These are phyloP conservation scores for Hypomontagnella submonticulosa DNA, from an alignment of 495 filamentous ascomycete species.

Conservation along the genomic window DNA sequence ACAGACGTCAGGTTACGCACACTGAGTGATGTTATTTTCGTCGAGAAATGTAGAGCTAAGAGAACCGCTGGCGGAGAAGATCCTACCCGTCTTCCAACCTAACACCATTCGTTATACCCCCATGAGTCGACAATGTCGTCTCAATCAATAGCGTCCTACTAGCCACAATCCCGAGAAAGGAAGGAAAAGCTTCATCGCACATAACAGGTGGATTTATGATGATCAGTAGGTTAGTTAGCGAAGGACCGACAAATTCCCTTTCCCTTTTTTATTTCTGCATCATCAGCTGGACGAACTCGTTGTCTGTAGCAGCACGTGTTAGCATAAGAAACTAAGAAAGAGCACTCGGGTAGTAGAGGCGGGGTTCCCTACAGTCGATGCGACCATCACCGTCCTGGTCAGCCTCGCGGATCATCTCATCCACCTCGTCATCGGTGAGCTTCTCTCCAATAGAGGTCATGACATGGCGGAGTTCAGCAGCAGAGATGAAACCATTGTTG, in stretches of 20 bases:
- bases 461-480: slow-evolving; percentile 96
- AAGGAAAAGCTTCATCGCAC: slow-evolving; percentile 42
- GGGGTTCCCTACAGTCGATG: slow-evolving; percentile 82
- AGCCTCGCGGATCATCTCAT: slow-evolving; percentile 99
- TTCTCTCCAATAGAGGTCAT: slow-evolving; percentile 99
- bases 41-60: slow-evolving; percentile 38
- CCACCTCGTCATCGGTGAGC: slow-evolving; percentile 98
- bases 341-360: not conserved
- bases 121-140: slow-evolving; percentile 21
- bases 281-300: slow-evolving; percentile 99
- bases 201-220: slow-evolving; percentile 46
- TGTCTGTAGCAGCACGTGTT: slow-evolving; percentile 70
- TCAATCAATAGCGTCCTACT: slow-evolving; percentile 30
- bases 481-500: slow-evolving; percentile 99
- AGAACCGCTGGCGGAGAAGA: slow-evolving; percentile 38
- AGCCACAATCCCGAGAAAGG: slow-evolving; percentile 28
- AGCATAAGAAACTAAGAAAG: slow-evolving; percentile 40
- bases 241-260: slow-evolving; percentile 33
- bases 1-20: slow-evolving; percentile 14
- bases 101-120: slow-evolving; percentile 43
- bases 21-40: slow-evolving; percentile 17
- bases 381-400: slow-evolving; percentile 97
- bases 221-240: slow-evolving; percentile 34
- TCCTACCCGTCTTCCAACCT: slow-evolving; percentile 40
- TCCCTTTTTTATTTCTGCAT: slow-evolving; percentile 89